phyloP scores from a whole-genome alignment of 441 rosid species.

The Heliophila coronopifolia region DNA sequence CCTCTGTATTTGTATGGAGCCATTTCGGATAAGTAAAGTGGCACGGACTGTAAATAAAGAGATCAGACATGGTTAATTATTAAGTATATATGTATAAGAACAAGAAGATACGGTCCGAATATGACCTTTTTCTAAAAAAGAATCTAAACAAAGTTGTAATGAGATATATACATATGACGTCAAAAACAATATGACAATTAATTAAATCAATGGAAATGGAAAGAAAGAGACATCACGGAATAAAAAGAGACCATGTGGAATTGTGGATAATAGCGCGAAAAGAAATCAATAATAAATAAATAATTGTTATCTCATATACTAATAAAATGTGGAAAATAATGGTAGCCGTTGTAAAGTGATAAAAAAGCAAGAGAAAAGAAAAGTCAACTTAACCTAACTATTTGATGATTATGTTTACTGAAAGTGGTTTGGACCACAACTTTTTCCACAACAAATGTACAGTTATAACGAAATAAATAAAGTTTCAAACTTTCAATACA shows the following conservation, averaged over 20 bases:
- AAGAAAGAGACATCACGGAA: constrained; percentile 15
- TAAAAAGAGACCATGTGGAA: constrained; percentile 23
- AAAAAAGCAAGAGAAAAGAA: neutral
- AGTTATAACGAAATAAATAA: constrained; percentile 11
- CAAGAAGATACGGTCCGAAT: constrained; percentile 17
- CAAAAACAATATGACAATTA: neutral
- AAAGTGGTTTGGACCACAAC: constrained; percentile 13
- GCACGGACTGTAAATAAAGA: constrained; percentile 36
- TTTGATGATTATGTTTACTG: constrained; percentile 21
- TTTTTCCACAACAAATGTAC: constrained; percentile 11
- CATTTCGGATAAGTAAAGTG: constrained; percentile 48
- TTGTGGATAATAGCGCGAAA: constrained; percentile 8
- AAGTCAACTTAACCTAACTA: constrained; percentile 19
- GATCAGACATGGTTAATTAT: constrained; percentile 10
- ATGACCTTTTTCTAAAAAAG: constrained; percentile 18
- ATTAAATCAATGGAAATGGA: neutral
- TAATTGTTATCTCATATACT: constrained; percentile 1
- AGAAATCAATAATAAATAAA: constrained; percentile 5
- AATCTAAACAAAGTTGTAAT: neutral
- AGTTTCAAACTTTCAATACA: too few species aligned
- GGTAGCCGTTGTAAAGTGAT: neutral
- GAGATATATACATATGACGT: constrained; percentile 4
- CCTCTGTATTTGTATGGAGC: constrained; percentile 51
- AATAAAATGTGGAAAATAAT: constrained; percentile 11
- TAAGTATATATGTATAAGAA: neutral